Evolutionary conservation across 148 eudicot species (phyloP).

Genomic region (Heliosperma pusillum): DNA sequence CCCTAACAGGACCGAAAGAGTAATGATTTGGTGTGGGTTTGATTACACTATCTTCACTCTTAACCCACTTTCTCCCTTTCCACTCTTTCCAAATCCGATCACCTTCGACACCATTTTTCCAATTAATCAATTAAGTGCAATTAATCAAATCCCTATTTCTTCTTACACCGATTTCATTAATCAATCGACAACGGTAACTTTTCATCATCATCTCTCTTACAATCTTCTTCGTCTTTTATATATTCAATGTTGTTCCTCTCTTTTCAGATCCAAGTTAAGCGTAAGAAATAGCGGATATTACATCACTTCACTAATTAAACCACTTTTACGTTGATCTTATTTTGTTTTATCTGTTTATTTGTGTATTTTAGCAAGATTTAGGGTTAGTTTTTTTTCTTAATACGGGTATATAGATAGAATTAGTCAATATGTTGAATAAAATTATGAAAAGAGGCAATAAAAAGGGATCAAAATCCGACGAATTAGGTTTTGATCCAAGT

Average conservation of each 20-base stretch:
- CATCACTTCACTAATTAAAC: background rate
- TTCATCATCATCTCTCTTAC: slow-evolving; percentile 4
- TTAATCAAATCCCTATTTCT: background rate
- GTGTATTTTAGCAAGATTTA: slow-evolving; percentile 16
- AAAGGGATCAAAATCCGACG: slow-evolving; percentile 47
- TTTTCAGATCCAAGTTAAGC: slow-evolving; percentile 21
- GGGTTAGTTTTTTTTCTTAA: slow-evolving; percentile 40
- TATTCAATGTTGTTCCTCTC: background rate
- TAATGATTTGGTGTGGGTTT: too few relatives aligned
- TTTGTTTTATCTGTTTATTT: slow-evolving; percentile 3
- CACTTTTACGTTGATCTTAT: slow-evolving; percentile 15
- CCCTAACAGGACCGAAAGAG: too few relatives aligned
- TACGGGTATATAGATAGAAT: background rate
- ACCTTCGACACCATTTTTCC: background rate
- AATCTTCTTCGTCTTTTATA: background rate
- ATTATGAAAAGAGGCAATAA: slow-evolving; percentile 58
- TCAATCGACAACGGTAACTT: background rate
- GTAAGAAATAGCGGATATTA: slow-evolving; percentile 14
- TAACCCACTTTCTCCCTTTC: background rate
- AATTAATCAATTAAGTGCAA: too few relatives aligned
- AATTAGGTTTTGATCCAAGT: slow-evolving; percentile 29
- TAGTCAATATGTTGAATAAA: slow-evolving; percentile 51
- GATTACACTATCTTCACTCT: background rate
- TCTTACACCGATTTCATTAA: background rate
- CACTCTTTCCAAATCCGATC: background rate